Evolutionary conservation across 78 protist species (phyloP).

Genomic region (Reticulomyxa filosa): DNA sequence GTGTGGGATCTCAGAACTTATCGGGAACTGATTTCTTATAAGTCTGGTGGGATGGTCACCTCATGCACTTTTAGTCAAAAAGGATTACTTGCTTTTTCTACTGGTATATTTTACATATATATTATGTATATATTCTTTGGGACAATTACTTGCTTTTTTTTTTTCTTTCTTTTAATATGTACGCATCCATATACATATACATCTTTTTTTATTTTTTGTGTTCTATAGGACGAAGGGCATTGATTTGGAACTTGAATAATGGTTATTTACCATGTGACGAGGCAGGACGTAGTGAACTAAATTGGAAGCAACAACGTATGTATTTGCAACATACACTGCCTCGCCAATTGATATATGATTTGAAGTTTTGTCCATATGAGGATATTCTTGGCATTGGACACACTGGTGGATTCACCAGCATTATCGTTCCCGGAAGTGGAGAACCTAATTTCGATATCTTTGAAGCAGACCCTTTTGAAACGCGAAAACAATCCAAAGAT

Average conservation of each 20-base stretch:
- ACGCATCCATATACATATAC: no score
- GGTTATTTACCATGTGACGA: background rate
- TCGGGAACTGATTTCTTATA: constrained; percentile 43
- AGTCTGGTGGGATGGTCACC: constrained; percentile 22
- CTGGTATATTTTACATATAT: background rate
- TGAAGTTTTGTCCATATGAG: constrained; percentile 70
- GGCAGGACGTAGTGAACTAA: background rate
- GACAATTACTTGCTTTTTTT: background rate
- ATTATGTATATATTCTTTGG: background rate
- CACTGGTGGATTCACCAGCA: background rate
- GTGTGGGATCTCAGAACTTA: constrained; percentile 81
- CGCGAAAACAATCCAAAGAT: constrained; percentile 21
- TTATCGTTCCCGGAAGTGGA: constrained; percentile 30
- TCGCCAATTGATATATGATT: background rate
- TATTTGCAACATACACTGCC: constrained; percentile 25
- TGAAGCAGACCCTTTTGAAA: constrained; percentile 79
- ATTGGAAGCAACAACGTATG: no score
- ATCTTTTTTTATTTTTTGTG: no score
- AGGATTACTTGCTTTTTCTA: constrained; percentile 58
- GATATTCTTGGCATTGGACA: constrained; percentile 74
- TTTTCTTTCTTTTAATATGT: background rate
- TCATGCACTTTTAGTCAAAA: constrained; percentile 34
- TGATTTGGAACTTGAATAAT: no score
- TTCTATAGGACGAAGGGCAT: no score
- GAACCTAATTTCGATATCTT: constrained; percentile 78